Evolutionary conservation across 1,139 yeast species (phyloP), one percentile per base, ranked within the genome.

Genomic region (Kodamaea alishanica): DNA sequence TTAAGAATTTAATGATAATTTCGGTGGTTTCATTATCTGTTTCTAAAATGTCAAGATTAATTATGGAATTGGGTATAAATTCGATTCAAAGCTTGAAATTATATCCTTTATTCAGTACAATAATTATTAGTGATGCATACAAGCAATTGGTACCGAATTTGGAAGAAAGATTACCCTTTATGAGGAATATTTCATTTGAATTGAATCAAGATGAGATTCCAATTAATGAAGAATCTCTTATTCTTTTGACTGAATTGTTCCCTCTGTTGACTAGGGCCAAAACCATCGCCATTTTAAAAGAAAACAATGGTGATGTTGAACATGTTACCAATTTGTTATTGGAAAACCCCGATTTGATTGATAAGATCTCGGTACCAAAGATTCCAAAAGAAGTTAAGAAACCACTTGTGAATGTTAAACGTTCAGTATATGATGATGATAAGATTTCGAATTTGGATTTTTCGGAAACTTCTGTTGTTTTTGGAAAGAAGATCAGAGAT

Each of bases 281-380:
- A 54, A 71, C 81, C 0, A 63, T 59, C 8, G 60, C 64, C 1
- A 50, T 84, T 1, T 60, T 88, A 26, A 56, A 60, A 20, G 67
- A 73, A 26, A 61, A 79, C 49, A 67, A 71, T 32, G 64, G 70
- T 23, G 67, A 78, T 40, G 79, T 81, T 1, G 94, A 85, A 45
- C 50, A 57, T 20, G 79, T 79, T 0, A 82, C 86, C 1, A 70
- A 81, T 45, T 55, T 68, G 40, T 51, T 89, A 12, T 65, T 88
- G 28, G 96, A 86, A 46, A 66, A 78, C 40, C 83, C 86, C 0
- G 70, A 62, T 2, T 47, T 67, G 6, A 57, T 73, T 0, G 52
- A 56, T 4, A 43, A 46, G 4, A 15, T 15, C 20, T 3, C 3
- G 20, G 20, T 15, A 15, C 20, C 20, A 15, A 15, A 15, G 20